These are phyloP conservation scores for Fusarium camptoceras DNA, from an alignment of 2,329 filamentous ascomycete genomes.

Conservation along the genomic window DNA sequence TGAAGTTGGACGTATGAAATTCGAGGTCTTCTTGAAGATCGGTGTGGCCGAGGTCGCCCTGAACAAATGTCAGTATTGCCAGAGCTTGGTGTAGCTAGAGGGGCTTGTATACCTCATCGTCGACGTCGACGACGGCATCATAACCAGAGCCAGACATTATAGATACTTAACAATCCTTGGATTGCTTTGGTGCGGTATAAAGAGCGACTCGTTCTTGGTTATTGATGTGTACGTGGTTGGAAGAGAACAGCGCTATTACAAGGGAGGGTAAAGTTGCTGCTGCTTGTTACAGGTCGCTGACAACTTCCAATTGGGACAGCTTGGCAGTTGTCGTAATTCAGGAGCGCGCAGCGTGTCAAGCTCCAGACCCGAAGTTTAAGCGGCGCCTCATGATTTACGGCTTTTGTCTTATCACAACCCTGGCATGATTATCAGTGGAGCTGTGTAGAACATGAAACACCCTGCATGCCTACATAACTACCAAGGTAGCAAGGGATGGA, in stretches of 20 bases:
- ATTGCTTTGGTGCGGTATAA: not conserved
- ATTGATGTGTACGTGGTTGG: conserved; percentile 2
- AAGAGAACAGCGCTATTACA: conserved; percentile 15
- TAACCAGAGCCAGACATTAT: conserved; percentile 88
- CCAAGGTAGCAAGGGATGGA: conserved; percentile 1
- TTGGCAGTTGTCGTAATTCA: conserved; percentile 52
- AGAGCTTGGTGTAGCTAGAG: conserved; percentile 31
- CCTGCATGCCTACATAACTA: not conserved
- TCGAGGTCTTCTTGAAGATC: conserved; percentile 99
- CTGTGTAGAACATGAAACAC: conserved; percentile 11
- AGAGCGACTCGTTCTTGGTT: not conserved
- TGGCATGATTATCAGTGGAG: conserved; percentile 27
- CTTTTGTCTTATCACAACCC: conserved; percentile 6
- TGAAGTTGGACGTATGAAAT: conserved; percentile 94
- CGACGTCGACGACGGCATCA: conserved; percentile 97
- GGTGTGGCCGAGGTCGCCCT: conserved; percentile 98
- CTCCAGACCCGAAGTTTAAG: conserved; percentile 40
- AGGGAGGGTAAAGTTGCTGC: conserved; percentile 27
- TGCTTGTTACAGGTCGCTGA: conserved; percentile 26
- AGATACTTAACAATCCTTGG: not conserved
- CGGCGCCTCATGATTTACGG: conserved; percentile 23
- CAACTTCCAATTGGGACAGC: conserved; percentile 45
- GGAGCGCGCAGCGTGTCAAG: conserved; percentile 43
- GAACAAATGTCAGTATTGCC: conserved; percentile 30
- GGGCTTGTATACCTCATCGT: conserved; percentile 78